A percentile compares a stretch with the other conserved stretches of the same genome.
Evolutionary conservation across 768 basidiomycete genomes (phyloP).

Genomic region (Termitomyces sp.): DNA sequence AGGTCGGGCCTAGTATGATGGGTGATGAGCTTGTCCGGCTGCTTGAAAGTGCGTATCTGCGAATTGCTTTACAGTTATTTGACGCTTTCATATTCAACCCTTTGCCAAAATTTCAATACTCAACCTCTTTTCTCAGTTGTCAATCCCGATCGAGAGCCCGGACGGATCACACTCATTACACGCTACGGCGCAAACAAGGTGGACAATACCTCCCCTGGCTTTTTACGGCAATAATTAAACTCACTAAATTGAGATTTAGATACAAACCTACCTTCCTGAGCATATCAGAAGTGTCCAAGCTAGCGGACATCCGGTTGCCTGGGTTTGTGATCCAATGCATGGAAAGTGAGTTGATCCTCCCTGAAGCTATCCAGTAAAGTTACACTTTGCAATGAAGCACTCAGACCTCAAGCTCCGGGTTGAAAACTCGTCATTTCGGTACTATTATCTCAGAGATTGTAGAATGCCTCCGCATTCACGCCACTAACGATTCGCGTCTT

Average conservation of each 20-base stretch:
- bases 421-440: constrained; percentile 89
- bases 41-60: constrained; percentile 56
- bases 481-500: constrained; percentile 64
- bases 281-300: constrained; percentile 81
- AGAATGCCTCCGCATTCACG: constrained; percentile 76
- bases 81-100: background rate
- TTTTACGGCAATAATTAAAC: background rate
- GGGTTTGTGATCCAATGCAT: constrained; percentile 99
- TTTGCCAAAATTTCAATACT: background rate
- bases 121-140: constrained; percentile 50
- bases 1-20: constrained; percentile 88
- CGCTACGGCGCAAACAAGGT: constrained; percentile 91
- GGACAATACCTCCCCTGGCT: background rate
- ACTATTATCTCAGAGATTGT: constrained; percentile 88
- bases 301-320: constrained; percentile 83
- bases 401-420: constrained; percentile 67
- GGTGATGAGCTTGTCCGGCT: constrained; percentile 71
- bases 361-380: background rate
- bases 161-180: constrained; percentile 86
- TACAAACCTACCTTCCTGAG: constrained; percentile 64
- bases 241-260: constrained; percentile 32
- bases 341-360: constrained; percentile 70
- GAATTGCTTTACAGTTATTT: background rate
- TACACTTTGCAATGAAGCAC: constrained; percentile 48
- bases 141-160: constrained; percentile 78